These are phyloP conservation scores for Hypoxylon cercidicola DNA, from an alignment of 495 filamentous ascomycete genomes.

Conservation along the genomic window DNA sequence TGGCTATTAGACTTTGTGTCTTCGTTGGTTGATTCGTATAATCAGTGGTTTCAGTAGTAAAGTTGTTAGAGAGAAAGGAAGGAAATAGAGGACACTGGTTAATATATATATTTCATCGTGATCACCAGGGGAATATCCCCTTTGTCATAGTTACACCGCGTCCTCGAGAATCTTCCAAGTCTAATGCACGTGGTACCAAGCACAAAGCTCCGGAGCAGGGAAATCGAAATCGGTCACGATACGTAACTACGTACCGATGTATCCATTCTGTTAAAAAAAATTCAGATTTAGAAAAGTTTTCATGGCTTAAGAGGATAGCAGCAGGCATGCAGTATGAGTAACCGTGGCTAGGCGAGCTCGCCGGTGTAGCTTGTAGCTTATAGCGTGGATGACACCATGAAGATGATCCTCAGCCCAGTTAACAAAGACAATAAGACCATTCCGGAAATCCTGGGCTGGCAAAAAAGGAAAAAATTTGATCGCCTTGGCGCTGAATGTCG, in stretches of 20 bases:
- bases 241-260: constrained; percentile 39
- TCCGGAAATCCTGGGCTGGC: constrained; percentile 12
- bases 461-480: constrained; percentile 22
- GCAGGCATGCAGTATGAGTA: constrained; percentile 20
- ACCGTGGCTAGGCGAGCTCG: constrained; percentile 22
- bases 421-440: constrained; percentile 11
- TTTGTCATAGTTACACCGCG: constrained; percentile 46
- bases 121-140: constrained; percentile 34
- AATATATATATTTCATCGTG: constrained; percentile 41
- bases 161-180: constrained; percentile 36
- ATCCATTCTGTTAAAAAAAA: constrained; percentile 18
- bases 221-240: constrained; percentile 30
- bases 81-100: constrained; percentile 27
- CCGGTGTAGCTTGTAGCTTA: constrained; percentile 17
- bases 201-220: constrained; percentile 6
- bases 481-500: constrained; percentile 31
- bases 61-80: constrained; percentile 8
- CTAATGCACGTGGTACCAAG: constrained; percentile 28
- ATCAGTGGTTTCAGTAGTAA: constrained; percentile 19
- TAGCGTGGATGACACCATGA: constrained; percentile 35
- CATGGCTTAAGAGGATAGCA: constrained; percentile 19
- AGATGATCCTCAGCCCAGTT: not conserved
- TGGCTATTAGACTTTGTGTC: constrained; percentile 2
- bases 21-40: constrained; percentile 6
- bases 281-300: constrained; percentile 36